phyloP scores from a whole-genome alignment of 352 stramenopile genomes.

The Globisporangium yorkense region DNA sequence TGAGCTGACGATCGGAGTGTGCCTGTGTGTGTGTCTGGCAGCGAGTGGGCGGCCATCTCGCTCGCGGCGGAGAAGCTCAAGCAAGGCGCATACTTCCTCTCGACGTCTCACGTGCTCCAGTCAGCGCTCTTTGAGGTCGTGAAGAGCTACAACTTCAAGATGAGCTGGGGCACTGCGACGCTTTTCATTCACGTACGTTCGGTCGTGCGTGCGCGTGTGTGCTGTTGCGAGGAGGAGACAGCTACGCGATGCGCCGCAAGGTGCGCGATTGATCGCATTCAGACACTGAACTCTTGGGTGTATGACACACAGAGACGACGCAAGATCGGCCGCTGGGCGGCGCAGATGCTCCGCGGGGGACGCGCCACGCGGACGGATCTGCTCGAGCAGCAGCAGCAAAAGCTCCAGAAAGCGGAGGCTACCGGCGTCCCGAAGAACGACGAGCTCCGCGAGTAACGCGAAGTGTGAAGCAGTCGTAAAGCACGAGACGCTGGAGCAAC shows the following conservation, averaged over 20 bases:
- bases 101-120: conserved; percentile 69
- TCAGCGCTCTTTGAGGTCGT: conserved; percentile 82
- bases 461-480: not conserved
- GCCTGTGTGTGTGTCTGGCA: conserved; percentile 11
- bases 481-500: too few species aligned
- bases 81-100: conserved; percentile 81
- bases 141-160: conserved; percentile 61
- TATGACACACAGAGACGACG: conserved; percentile 40
- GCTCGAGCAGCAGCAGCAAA: conserved; percentile 33
- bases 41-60: conserved; percentile 78
- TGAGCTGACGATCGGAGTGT: not conserved
- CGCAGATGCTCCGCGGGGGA: conserved; percentile 78
- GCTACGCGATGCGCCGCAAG: not conserved
- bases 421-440: not conserved
- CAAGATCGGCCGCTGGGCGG: conserved; percentile 80
- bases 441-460: not conserved
- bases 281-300: not conserved
- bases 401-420: not conserved
- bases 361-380: conserved; percentile 69
- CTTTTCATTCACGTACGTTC: conserved; percentile 80
- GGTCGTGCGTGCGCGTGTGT: not conserved
- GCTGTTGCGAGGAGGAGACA: not conserved
- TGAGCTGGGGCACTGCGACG: conserved; percentile 81
- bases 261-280: not conserved
- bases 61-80: conserved; percentile 75